These are phyloP conservation scores for Macrophomina phaseolina DNA, from an alignment of 2,329 filamentous ascomycete species.

Conservation along the genomic window DNA sequence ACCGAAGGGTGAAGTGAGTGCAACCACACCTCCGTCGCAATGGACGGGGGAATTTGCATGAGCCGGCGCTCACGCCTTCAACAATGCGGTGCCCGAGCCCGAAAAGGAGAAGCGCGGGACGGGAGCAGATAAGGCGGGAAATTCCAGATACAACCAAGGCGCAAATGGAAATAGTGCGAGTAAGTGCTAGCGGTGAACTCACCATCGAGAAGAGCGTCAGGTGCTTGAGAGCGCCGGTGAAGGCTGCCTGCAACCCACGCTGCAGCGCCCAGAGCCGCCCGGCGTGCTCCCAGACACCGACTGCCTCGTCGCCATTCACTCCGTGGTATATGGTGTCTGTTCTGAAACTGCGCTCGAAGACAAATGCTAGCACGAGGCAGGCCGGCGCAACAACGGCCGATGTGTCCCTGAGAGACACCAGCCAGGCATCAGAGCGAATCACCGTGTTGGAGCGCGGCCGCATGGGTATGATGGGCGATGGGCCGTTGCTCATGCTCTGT, in stretches of 20 bases:
- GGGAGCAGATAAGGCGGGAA: constrained; percentile 14
- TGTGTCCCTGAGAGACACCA: constrained; percentile 23
- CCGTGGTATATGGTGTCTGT: constrained; percentile 22
- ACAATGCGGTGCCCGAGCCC: background rate
- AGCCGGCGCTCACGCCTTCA: constrained; percentile 8
- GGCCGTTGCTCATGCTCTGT: constrained; percentile 24
- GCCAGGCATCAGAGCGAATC: constrained; percentile 23
- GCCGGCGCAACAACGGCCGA: constrained; percentile 11
- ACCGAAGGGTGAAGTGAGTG: constrained; percentile 17
- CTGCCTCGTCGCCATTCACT: background rate
- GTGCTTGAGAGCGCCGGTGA: constrained; percentile 12
- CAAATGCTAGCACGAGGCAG: constrained; percentile 23
- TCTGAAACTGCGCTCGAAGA: constrained; percentile 26
- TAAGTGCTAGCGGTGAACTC: constrained; percentile 20
- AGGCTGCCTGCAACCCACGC: constrained; percentile 13
- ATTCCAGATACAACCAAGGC: constrained; percentile 5
- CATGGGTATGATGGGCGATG: constrained; percentile 13
- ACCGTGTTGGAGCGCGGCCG: constrained; percentile 24
- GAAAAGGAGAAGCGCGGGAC: constrained; percentile 10
- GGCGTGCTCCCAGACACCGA: constrained; percentile 24
- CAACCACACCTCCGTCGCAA: constrained; percentile 4
- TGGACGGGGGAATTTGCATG: constrained; percentile 18
- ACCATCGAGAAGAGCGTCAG: constrained; percentile 26
- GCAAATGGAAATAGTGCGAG: constrained; percentile 23
- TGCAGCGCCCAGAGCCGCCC: constrained; percentile 24